Evolutionary conservation across 495 filamentous ascomycete genomes (phyloP).

Genomic region (Hypoxylon cercidicola): DNA sequence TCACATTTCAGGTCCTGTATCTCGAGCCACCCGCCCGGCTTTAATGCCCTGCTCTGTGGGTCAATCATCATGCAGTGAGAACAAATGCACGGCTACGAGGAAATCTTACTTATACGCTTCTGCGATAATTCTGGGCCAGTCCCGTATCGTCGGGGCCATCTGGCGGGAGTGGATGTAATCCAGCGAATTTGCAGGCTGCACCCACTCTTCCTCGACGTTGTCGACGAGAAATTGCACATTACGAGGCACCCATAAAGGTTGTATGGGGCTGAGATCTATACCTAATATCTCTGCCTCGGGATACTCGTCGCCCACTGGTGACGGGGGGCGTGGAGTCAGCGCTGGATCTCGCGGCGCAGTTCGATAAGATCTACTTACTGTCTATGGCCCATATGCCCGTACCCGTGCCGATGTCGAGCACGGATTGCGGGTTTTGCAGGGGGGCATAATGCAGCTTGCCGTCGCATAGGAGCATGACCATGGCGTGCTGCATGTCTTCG

Average conservation of each 20-base stretch:
- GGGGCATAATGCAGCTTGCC: slow-evolving; percentile 63
- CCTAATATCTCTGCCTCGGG: slow-evolving; percentile 60
- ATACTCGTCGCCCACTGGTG: slow-evolving; percentile 61
- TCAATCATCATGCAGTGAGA: slow-evolving; percentile 13
- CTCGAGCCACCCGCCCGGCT: slow-evolving; percentile 65
- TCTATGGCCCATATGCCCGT: slow-evolving; percentile 73
- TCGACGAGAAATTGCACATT: slow-evolving; percentile 68
- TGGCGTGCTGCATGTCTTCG: slow-evolving; percentile 57
- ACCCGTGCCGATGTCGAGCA: slow-evolving; percentile 70
- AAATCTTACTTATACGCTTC: slow-evolving; percentile 50
- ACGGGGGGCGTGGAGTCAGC: slow-evolving; percentile 9
- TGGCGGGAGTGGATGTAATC: slow-evolving; percentile 65
- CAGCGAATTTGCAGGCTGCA: slow-evolving; percentile 53
- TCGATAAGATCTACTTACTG: slow-evolving; percentile 46
- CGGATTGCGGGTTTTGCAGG: slow-evolving; percentile 53
- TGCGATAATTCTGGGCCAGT: slow-evolving; percentile 56
- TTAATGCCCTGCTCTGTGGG: slow-evolving; percentile 41
- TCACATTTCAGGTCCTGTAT: slow-evolving; percentile 58
- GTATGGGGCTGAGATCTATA: slow-evolving; percentile 70
- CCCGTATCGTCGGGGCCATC: slow-evolving; percentile 58
- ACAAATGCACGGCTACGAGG: neutral
- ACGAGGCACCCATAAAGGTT: slow-evolving; percentile 62
- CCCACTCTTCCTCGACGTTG: slow-evolving; percentile 65
- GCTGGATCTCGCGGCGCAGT: slow-evolving; percentile 2
- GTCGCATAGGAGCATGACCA: slow-evolving; percentile 51